Evolutionary conservation across 306 rosid species (phyloP).

Genomic region (Gynostemma pentaphyllum): DNA sequence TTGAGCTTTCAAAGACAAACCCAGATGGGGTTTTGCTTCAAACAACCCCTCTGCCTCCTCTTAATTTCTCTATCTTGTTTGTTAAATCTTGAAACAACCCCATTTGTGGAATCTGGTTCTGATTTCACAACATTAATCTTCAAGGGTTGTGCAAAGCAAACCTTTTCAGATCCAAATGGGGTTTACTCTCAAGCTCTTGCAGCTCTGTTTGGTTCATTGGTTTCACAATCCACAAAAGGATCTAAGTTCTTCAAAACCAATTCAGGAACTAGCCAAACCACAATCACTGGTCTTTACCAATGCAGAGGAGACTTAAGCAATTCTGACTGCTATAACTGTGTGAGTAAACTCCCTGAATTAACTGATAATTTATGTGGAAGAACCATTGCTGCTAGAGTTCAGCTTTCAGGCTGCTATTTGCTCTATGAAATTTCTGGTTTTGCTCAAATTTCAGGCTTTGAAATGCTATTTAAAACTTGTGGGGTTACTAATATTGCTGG

Average conservation of each 20-base stretch:
- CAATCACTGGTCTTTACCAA: conserved; percentile 70
- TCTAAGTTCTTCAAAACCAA: conserved; percentile 62
- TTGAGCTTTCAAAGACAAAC: conserved; percentile 16
- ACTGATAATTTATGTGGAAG: conserved; percentile 55
- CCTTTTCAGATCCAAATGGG: conserved; percentile 75
- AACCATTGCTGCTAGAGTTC: conserved; percentile 67
- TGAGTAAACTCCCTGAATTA: conserved; percentile 52
- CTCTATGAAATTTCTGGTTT: conserved; percentile 66
- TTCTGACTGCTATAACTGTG: conserved; percentile 68
- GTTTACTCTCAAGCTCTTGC: conserved; percentile 76
- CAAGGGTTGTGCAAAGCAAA: conserved; percentile 84
- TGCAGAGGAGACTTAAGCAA: conserved; percentile 78
- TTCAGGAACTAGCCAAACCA: conserved; percentile 41
- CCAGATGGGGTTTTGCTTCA: conserved; percentile 48
- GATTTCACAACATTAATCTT: conserved; percentile 62
- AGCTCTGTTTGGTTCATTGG: conserved; percentile 52
- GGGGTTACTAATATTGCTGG: conserved; percentile 57
- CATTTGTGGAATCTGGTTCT: conserved; percentile 44
- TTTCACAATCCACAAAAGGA: conserved; percentile 57
- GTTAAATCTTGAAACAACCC: no score
- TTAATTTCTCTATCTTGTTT: background rate
- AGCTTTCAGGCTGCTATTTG: conserved; percentile 68
- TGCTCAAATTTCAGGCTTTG: conserved; percentile 79
- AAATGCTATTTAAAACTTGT: conserved; percentile 65
- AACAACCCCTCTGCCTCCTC: conserved; percentile 17